A percentile compares a stretch with the other conserved stretches of the same genome.
These are phyloP conservation scores for Cutaneotrichosporon cyanovorans DNA, from an alignment of 1,284 basidiomycete species.

Conservation along the genomic window DNA sequence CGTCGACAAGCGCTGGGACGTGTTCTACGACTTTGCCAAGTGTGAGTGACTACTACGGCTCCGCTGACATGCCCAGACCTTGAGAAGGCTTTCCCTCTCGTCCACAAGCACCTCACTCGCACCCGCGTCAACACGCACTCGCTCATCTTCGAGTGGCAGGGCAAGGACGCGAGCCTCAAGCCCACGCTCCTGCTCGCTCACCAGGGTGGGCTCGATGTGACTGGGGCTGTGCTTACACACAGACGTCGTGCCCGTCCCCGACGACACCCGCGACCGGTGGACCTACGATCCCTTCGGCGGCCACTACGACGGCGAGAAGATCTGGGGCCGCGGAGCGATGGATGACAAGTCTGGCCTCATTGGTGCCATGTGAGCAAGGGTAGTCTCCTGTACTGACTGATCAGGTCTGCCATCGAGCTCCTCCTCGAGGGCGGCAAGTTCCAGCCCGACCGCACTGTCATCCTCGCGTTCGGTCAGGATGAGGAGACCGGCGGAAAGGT, in stretches of 20 bases:
- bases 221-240: too few relatives aligned
- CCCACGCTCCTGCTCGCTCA: slow-evolving; percentile 61
- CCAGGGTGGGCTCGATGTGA: slow-evolving; percentile 52
- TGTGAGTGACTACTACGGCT: slow-evolving; percentile 24
- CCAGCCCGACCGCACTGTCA: slow-evolving; percentile 52
- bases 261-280: slow-evolving; percentile 53
- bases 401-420: slow-evolving; percentile 52
- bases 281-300: slow-evolving; percentile 59
- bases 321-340: slow-evolving; percentile 58
- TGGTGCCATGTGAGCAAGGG: slow-evolving; percentile 48
- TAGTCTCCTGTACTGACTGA: not conserved
- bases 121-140: slow-evolving; percentile 60
- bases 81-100: slow-evolving; percentile 38
- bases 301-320: slow-evolving; percentile 53
- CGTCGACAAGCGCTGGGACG: slow-evolving; percentile 43
- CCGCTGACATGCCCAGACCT: slow-evolving; percentile 26
- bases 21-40: slow-evolving; percentile 41
- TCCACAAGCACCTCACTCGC: slow-evolving; percentile 51
- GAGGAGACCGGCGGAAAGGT: slow-evolving; percentile 52
- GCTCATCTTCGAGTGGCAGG: slow-evolving; percentile 58
- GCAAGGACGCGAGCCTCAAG: slow-evolving; percentile 54
- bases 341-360: slow-evolving; percentile 61
- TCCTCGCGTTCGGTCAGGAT: slow-evolving; percentile 63
- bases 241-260: slow-evolving; percentile 55
- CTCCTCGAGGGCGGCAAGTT: slow-evolving; percentile 52